Evolutionary conservation across 108 stramenopile genomes (phyloP), one percentile per base, ranked within the genome.

Genomic region (Seminavis robusta): DNA sequence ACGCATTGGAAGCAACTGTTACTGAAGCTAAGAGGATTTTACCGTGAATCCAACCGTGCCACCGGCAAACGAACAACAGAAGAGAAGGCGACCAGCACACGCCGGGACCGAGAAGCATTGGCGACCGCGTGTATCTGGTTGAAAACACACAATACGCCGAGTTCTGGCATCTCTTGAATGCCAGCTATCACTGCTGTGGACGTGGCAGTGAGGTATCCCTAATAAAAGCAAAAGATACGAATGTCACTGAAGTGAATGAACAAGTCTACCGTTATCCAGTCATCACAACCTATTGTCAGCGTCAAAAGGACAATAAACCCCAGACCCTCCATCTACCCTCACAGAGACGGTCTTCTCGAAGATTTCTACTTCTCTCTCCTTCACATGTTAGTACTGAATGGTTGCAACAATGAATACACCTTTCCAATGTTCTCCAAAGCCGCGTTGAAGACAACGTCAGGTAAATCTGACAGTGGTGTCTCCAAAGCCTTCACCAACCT

Each of bases 261-360:
- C 8, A 19, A 16, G 17, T 45, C 17, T 19, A 45, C 16, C 10
- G 17, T 11, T 45, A 45, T 17, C 44, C 10, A 8, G 17, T 45
- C 44, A 8, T 45, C 8, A 8, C 10, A 45, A 19, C 16, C 17
- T 8, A 45, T 17, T 10, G 10, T 19, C 44, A 45, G 17, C 11
- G 16, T 16, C 44, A 45, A 16, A 45, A 45, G 16, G 44, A 45
- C 16, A 8, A 17, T 16, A 10, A 10, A 19, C 16, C 17, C 44
- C 44, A 45, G 16, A 45, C 8, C 44, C 10, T 45, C 44, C 16
- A 45, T 45, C 11, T 45, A 45, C 17, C 44, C 44, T 8, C 44
- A 45, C 17, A 17, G 44, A 8, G 44, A 45, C 17, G 16, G 16
- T 19, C 8, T 45, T 8, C 44, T 45, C 16, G 44, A 45, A 45